Evolutionary conservation across 129 eudicot species (phyloP), one percentile per base, ranked within the genome.

Genomic region (Lonicera japonica): DNA sequence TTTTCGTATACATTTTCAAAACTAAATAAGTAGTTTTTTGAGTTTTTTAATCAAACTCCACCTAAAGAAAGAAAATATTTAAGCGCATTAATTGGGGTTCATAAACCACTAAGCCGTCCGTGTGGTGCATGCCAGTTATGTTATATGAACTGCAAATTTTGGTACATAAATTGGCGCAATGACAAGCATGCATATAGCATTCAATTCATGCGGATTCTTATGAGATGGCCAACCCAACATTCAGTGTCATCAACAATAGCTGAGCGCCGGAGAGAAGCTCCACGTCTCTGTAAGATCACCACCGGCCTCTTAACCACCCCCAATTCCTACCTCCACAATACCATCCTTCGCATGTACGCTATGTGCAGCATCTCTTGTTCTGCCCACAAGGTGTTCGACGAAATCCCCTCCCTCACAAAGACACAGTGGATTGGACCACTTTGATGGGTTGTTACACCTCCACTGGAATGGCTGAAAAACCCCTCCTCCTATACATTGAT

Each of bases 401-500:
- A 63, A 77, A 77, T 77, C 74, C 78, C 67, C 21, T 8, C n/a
- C 0, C 60, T 10, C 4, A 61, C 7, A 77, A 77, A 62, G 82
- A 77, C 59, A 56, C 78, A 1, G 82, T 72, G 14, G 82, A 77
- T 38, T 77, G 82, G 82, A 72, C 82, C 15, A 40, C 78, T 0
- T 64, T 77, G 21, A 61, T 72, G 70, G 70, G 60, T 34, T 71
- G 82, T 51, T 61, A 71, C 39, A 20, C 40, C 58, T 74, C 52
- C 25, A 5, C 12, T 5, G 72, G 75, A 14, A 25, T 61, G 17
- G 55, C 72, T 41, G 15, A 15, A 2, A 48, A 73, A 13, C 72
- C 79, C 34, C 71, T 73, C 38, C 18, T 10, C n/a, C 56, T 73
- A 16, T 68, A 66, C 47, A 55, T 59, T n/a, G 40, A 29, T 16